These are phyloP conservation scores for Sporodiniella umbellata DNA, from an alignment of 371 early-diverging fungal genomes.

Conservation along the genomic window DNA sequence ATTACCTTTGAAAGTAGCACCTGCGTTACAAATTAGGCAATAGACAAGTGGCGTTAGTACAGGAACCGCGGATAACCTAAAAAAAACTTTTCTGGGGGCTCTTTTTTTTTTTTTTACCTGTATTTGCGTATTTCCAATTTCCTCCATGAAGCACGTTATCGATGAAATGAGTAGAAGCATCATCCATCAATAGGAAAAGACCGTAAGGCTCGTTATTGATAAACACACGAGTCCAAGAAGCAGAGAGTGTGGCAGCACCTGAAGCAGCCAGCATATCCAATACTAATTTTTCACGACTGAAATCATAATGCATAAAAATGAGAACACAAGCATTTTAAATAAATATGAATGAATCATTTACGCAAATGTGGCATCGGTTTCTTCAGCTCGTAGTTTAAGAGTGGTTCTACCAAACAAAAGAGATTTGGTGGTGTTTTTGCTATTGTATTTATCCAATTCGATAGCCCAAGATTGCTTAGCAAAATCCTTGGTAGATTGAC, in stretches of 20 bases:
- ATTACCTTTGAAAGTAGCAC: constrained; percentile 42
- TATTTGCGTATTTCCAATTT: constrained; percentile 20
- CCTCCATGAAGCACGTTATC: constrained; percentile 42
- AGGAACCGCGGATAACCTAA: constrained; percentile 1
- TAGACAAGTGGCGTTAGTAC: constrained; percentile 3
- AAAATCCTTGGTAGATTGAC: constrained; percentile 57
- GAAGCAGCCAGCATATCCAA: constrained; percentile 49
- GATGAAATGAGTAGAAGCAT: constrained; percentile 43
- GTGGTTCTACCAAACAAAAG: constrained; percentile 45
- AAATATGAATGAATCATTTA: constrained; percentile 14
- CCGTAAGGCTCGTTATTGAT: constrained; percentile 52
- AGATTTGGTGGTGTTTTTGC: constrained; percentile 20
- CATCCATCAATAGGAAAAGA: constrained; percentile 55
- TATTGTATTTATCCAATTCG: constrained; percentile 40
- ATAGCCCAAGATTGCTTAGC: constrained; percentile 54
- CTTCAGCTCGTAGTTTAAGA: constrained; percentile 50
- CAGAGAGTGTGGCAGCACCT: constrained; percentile 50
- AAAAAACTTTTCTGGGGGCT: neutral
- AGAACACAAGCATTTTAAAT: too few species aligned
- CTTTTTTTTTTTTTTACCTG: constrained; percentile 17
- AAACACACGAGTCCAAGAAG: constrained; percentile 47
- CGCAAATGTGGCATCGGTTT: constrained; percentile 50
- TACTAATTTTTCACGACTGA: constrained; percentile 48
- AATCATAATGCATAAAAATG: too few species aligned
- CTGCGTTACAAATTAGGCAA: constrained; percentile 12